A percentile compares a stretch with the other conserved stretches of the same genome.
phyloP scores from a whole-genome alignment of 139 green algal species.

The Diplosphaera chodatii region DNA sequence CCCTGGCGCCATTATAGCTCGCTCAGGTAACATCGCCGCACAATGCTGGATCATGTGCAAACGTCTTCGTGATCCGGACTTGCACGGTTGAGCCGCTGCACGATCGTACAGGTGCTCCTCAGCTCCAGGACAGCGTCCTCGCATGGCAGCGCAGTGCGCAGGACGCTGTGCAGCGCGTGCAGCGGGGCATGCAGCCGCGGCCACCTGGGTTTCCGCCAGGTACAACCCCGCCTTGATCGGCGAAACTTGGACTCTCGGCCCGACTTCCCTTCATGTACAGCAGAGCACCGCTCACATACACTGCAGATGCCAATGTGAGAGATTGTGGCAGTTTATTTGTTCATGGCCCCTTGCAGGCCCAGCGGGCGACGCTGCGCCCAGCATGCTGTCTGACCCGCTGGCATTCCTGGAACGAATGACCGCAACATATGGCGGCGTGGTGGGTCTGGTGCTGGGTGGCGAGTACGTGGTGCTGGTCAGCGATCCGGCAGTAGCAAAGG shows the following conservation, averaged over 20 bases:
- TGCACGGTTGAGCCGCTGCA: too few species aligned
- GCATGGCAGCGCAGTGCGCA: not conserved
- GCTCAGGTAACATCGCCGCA: too few species aligned
- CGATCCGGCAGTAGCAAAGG: conserved; percentile 26
- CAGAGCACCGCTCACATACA: too few species aligned
- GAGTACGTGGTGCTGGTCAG: conserved; percentile 71
- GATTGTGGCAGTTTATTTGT: too few species aligned
- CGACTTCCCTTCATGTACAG: too few species aligned
- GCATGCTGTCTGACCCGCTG: conserved; percentile 59
- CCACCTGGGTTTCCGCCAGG: not conserved
- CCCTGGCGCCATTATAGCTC: too few species aligned
- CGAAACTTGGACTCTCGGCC: too few species aligned
- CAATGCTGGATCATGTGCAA: too few species aligned
- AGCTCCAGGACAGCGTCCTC: not conserved
- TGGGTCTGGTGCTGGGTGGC: conserved; percentile 69
- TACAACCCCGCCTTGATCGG: too few species aligned
- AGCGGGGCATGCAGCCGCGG: not conserved
- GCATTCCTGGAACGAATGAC: conserved; percentile 38
- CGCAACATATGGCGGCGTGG: conserved; percentile 41
- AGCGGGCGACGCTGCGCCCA: conserved; percentile 47
- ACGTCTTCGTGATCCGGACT: too few species aligned
- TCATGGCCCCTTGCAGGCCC: conserved; percentile 34
- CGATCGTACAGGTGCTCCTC: not conserved
- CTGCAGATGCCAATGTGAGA: too few species aligned
- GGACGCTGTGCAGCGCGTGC: not conserved